These are phyloP conservation scores for Cercospora janseana DNA, from an alignment of 2,329 filamentous ascomycete genomes.

Conservation along the genomic window DNA sequence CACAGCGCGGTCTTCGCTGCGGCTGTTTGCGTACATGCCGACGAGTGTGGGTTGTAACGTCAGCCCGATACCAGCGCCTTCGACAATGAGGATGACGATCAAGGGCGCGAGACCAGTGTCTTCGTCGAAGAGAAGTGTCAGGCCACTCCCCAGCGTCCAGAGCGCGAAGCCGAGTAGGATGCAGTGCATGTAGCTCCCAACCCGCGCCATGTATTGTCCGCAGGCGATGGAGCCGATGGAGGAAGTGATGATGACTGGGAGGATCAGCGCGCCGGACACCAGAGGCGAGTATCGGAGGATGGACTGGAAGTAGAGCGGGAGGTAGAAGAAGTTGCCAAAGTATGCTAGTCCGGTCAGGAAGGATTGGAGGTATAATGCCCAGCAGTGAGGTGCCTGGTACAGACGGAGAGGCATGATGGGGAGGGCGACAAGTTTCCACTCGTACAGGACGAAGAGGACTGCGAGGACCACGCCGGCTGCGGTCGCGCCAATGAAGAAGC, in stretches of 20 bases:
- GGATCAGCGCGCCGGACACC: slow-evolving; percentile 12
- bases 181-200: slow-evolving; percentile 58
- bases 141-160: slow-evolving; percentile 54
- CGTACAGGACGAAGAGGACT: slow-evolving; percentile 51
- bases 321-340: slow-evolving; percentile 59
- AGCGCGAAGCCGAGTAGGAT: slow-evolving; percentile 52
- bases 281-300: slow-evolving; percentile 31
- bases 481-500: slow-evolving; percentile 53
- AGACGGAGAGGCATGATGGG: slow-evolving; percentile 60
- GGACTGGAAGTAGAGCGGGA: slow-evolving; percentile 61
- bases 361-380: slow-evolving; percentile 54
- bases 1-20: slow-evolving; percentile 58
- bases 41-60: slow-evolving; percentile 56
- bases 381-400: slow-evolving; percentile 41
- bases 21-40: slow-evolving; percentile 50
- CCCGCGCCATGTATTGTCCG: slow-evolving; percentile 58
- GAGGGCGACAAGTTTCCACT: slow-evolving; percentile 55
- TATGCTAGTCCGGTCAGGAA: slow-evolving; percentile 61
- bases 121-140: slow-evolving; percentile 52
- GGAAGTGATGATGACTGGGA: slow-evolving; percentile 53
- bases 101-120: slow-evolving; percentile 50
- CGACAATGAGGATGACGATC: slow-evolving; percentile 50
- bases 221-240: slow-evolving; percentile 48
- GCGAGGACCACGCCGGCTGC: neutral
- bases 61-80: slow-evolving; percentile 55